Percentiles rank a stretch among this genome's conserved stretches.
Conservation (phyloP, 192 early-diverging fungal species). For the Rhizophlyctis rosea region DNA sequence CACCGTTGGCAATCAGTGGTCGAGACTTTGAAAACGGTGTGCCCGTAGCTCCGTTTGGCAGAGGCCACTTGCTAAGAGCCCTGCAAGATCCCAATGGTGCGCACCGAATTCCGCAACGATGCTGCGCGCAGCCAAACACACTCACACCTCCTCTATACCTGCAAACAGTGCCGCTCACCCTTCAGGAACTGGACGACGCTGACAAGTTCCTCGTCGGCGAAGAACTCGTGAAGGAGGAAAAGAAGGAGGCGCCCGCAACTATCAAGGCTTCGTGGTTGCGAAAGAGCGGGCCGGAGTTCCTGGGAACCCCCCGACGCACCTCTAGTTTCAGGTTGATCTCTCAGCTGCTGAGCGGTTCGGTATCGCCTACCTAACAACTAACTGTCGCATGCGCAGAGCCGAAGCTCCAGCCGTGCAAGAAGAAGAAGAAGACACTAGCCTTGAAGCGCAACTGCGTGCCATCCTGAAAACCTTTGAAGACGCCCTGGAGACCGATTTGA, state of each 20-base stretch:
- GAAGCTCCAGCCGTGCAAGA: too few species aligned
- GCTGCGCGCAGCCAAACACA: not conserved
- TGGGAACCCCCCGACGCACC: too few species aligned
- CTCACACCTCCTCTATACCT: not conserved
- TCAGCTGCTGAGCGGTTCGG: too few species aligned
- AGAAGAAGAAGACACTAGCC: too few species aligned
- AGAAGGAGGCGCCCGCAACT: too few species aligned
- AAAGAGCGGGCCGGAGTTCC: too few species aligned
- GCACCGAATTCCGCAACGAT: not conserved
- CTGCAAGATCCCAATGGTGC: conserved; percentile 13
- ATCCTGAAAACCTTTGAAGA: conserved; percentile 29
- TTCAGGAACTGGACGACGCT: not conserved
- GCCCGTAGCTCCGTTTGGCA: conserved; percentile 22
- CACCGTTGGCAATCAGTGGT: conserved; percentile 17
- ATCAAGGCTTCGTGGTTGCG: conserved; percentile 2
- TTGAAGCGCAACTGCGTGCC: conserved; percentile 15
- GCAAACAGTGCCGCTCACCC: not conserved
- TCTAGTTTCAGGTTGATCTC: too few species aligned
- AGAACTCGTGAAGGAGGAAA: too few species aligned
- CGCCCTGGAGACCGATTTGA: conserved; percentile 8
- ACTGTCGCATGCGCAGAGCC: too few species aligned
- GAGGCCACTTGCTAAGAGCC: conserved; percentile 14
- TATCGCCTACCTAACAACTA: too few species aligned
- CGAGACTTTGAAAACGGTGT: conserved; percentile 30
- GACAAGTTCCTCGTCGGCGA: not conserved